phyloP scores from a whole-genome alignment of 192 early-diverging fungal genomes.

The Rhizophagus sp. region DNA sequence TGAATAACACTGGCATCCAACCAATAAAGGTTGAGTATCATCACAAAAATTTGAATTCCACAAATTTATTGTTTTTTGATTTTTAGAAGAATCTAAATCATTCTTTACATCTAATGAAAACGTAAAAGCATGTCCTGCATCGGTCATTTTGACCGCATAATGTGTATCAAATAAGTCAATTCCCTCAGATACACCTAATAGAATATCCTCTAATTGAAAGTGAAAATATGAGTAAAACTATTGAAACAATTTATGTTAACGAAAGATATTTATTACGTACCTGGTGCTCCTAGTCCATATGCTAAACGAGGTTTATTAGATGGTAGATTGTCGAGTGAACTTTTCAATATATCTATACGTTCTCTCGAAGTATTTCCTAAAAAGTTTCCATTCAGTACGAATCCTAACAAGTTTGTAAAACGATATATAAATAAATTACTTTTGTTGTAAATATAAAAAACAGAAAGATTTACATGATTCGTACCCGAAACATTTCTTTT shows the following conservation, averaged over 20 bases:
- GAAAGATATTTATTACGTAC: constrained; percentile 27
- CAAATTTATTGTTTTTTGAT: constrained; percentile 46
- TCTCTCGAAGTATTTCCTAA: constrained; percentile 38
- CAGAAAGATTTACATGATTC: background rate
- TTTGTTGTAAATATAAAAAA: background rate
- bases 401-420: constrained; percentile 36
- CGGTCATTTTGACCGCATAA: constrained; percentile 64
- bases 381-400: constrained; percentile 47
- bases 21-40: constrained; percentile 64
- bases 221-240: background rate
- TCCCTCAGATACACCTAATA: constrained; percentile 53
- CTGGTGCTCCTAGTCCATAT: constrained; percentile 55
- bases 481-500: constrained; percentile 47
- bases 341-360: constrained; percentile 41
- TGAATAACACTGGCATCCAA: constrained; percentile 64
- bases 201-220: constrained; percentile 44
- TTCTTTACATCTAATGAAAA: constrained; percentile 46
- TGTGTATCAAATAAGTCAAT: constrained; percentile 74
- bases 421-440: background rate
- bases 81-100: background rate
- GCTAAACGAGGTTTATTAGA: constrained; percentile 55
- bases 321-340: constrained; percentile 51
- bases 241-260: background rate
- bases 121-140: constrained; percentile 65
- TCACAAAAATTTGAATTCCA: constrained; percentile 55